Conservation (phyloP, 2,329 filamentous ascomycete genomes). For the Trichothecium roseum region DNA sequence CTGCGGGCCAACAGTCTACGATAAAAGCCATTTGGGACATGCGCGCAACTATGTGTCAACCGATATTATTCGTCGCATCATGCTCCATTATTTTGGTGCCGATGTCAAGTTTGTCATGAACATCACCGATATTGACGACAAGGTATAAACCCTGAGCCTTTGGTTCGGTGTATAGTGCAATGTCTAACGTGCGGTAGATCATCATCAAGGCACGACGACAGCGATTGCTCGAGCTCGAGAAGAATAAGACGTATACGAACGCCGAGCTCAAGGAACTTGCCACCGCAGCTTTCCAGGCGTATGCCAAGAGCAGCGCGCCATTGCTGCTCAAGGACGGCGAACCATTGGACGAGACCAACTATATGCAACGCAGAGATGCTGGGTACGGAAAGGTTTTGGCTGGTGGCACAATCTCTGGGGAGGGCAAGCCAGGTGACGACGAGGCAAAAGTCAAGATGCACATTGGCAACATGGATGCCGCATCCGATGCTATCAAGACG, state of each 20-base stretch:
- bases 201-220: slow-evolving; percentile 62
- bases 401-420: slow-evolving; percentile 43
- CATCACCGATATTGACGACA: slow-evolving; percentile 76
- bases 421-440: slow-evolving; percentile 58
- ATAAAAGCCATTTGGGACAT: slow-evolving; percentile 73
- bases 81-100: slow-evolving; percentile 75
- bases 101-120: slow-evolving; percentile 86
- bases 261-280: slow-evolving; percentile 36
- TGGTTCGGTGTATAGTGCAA: not conserved
- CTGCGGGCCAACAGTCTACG: slow-evolving; percentile 80
- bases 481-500: slow-evolving; percentile 36
- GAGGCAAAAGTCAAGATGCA: slow-evolving; percentile 91
- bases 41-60: slow-evolving; percentile 86
- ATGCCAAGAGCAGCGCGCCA: slow-evolving; percentile 45
- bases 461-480: slow-evolving; percentile 51
- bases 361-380: slow-evolving; percentile 35
- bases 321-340: slow-evolving; percentile 33
- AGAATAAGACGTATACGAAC: slow-evolving; percentile 52
- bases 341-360: slow-evolving; percentile 38
- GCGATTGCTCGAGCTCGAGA: slow-evolving; percentile 67
- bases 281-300: slow-evolving; percentile 42
- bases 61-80: slow-evolving; percentile 75
- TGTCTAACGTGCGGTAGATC: slow-evolving; percentile 25
- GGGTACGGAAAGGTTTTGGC: slow-evolving; percentile 44
- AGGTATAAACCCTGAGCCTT: slow-evolving; percentile 28